These are phyloP conservation scores for Jacaranda mimosifolia DNA, from an alignment of 257 asterid species.

Conservation along the genomic window DNA sequence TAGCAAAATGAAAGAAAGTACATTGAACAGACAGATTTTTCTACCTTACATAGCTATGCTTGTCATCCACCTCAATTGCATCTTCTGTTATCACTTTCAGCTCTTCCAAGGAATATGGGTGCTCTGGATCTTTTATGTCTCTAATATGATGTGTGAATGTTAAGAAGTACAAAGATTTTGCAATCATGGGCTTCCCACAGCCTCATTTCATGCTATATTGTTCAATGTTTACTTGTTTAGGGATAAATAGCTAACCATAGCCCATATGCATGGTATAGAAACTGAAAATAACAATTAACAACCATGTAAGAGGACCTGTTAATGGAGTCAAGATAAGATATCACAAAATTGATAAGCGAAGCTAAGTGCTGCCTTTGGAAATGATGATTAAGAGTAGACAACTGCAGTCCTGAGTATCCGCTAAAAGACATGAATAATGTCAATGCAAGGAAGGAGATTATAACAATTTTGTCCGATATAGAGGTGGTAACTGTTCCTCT, in stretches of 20 bases:
- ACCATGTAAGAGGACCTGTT: neutral
- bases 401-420: neutral
- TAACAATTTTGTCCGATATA: neutral
- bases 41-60: constrained; percentile 78
- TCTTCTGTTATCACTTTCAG: constrained; percentile 92
- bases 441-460: neutral
- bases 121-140: constrained; percentile 98
- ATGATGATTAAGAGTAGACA: no score
- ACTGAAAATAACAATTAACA: neutral
- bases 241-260: neutral
- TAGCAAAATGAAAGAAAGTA: constrained; percentile 20
- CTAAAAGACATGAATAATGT: neutral
- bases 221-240: neutral
- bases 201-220: constrained; percentile 5
- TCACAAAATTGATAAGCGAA: neutral
- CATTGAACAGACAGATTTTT: constrained; percentile 4
- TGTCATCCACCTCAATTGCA: constrained; percentile 84
- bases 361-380: neutral
- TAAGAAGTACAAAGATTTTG: constrained; percentile 57
- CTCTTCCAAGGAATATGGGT: constrained; percentile 93
- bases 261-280: no score
- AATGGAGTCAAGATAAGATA: neutral
- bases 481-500: neutral
- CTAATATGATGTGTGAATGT: constrained; percentile 82
- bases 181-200: constrained; percentile 11